Base-by-base conservation (phyloP, 345 rosid genomes). In the Fremontodendron californicum region DNA sequence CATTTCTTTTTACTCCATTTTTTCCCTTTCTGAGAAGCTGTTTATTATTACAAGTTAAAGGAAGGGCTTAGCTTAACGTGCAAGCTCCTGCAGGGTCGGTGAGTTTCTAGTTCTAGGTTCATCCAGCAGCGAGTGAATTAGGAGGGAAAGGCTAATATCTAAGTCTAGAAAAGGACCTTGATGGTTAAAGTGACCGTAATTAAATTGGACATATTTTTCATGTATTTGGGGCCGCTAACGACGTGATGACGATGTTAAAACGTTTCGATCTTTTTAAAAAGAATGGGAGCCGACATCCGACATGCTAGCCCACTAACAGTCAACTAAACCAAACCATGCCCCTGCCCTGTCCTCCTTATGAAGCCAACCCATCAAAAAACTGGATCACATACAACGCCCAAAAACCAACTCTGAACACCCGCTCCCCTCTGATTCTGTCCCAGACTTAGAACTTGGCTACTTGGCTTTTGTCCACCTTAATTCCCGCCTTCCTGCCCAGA, bases 401-500 rank as follows among this genome's bases (percentile, higher is more conserved):
- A 71, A 29, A 71, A 49, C 5, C 6, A 25, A 23, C 64, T 46
- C n/a, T 29, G 3, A 51, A 49, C 61, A 19, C 55, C 12, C 45
- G n/a, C n/a, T n/a, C 16, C 37, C 1, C 12, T 68, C 57, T 46
- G 57, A n/a, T 15, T 70, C n/a, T 70, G 74, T 39, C 65, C 42
- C 45, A 49, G 58, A 48, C 60, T 42, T 70, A 29, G 42, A 48
- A 70, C 48, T 69, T 69, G 73, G n/a, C n/a, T n/a, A n/a, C n/a
- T n/a, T n/a, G n/a, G 73, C 57, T 69, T 31, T 69, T 9, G 9
- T 19, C 16, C 13, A 18, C 6, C 2, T 8, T 18, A 1, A 2
- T 78, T 45, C 75, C 78, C 19, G n/a, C n/a, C n/a, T n/a, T n/a
- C 74, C 49, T 52, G 63, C n/a, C n/a, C n/a, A n/a, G 68, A 78